Base-by-base conservation (phyloP, 2,329 filamentous ascomycete genomes). In the Pseudocercospora eumusae region DNA sequence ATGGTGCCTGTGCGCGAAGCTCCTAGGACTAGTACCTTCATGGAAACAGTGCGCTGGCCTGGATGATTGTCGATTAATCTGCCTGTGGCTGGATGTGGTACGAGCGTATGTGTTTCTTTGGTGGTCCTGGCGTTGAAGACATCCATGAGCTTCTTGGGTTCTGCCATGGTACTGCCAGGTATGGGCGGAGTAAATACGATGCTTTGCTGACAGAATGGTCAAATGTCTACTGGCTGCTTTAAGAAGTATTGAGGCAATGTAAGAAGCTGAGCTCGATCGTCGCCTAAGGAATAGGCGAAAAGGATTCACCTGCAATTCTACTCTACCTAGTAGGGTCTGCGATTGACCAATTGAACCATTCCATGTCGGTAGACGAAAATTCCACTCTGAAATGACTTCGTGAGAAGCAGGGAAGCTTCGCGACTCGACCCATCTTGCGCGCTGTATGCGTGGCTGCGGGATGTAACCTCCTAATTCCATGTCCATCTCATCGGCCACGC, bases 1-100 rank as follows among this genome's bases (percentile, higher is more conserved):
- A 68, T 62, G 1, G 69, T 72, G 2, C 70, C 69, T 18, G 67
- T 72, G 15, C 70, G 66, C 10, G 63, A 64, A 27, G 66, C 47
- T n/a, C 68, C 68, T 15, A 71, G 59, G 28, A 67, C 61, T 11
- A 72, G 64, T 13, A 71, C 62, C 40, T 61, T 44, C 64, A 72
- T 70, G 5, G 65, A 60, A n/a, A 42, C 56, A 2, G 61, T 69
- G 21, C 68, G 63, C 27, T 25, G 42, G 11, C 62, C 62, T 9
- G 57, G 62, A 49, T 64, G 58, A 31, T 40, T 50, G 55, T 64
- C 62, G 55, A 64, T 59, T 27, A 64, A 53, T 15, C 64, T 56
- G 10, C 60, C 62, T n/a, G 64, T 64, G 21, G 54, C 21, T 18
- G 64, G 64, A 44, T 66, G 62, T 2, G 60, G 64, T 18, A 31